Evolutionary conservation across 106 monocot genomes (phyloP).

Genomic region (Triglochin maritima): DNA sequence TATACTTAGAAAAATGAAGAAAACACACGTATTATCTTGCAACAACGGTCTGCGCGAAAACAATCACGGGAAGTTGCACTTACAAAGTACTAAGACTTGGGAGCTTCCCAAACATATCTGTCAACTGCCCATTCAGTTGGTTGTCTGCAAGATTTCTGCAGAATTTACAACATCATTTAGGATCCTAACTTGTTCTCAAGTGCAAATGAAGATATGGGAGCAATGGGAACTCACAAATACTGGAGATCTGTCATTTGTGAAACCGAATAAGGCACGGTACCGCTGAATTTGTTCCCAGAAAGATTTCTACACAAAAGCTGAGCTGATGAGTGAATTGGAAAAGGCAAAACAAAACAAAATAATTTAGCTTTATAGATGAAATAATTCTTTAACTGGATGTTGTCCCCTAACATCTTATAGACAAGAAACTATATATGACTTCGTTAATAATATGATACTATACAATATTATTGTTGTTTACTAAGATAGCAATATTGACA

Average conservation of each 20-base stretch:
- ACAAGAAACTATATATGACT: too few species aligned
- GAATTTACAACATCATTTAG: neutral
- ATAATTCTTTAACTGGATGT: too few species aligned
- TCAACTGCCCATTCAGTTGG: constrained; percentile 76
- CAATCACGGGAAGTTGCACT: constrained; percentile 14
- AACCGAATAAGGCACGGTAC: constrained; percentile 85
- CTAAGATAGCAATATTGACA: too few species aligned
- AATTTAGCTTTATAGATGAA: neutral
- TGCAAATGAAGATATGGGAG: neutral
- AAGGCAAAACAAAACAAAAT: neutral
- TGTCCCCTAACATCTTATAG: too few species aligned
- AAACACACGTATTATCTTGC: neutral
- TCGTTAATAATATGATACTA: too few species aligned
- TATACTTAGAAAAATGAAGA: neutral
- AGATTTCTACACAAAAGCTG: constrained; percentile 48
- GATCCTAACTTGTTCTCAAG: too few species aligned
- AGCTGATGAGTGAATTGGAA: neutral
- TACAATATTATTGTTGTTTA: too few species aligned
- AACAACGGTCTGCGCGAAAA: neutral
- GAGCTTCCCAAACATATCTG: constrained; percentile 88
- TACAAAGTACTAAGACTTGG: constrained; percentile 60
- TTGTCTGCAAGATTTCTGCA: constrained; percentile 79
- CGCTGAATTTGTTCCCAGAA: constrained; percentile 68
- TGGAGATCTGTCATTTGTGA: constrained; percentile 85
- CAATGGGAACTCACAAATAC: constrained; percentile 44